These are phyloP conservation scores for Pichia membranifaciens DNA, from an alignment of 805 yeast species.

Conservation along the genomic window DNA sequence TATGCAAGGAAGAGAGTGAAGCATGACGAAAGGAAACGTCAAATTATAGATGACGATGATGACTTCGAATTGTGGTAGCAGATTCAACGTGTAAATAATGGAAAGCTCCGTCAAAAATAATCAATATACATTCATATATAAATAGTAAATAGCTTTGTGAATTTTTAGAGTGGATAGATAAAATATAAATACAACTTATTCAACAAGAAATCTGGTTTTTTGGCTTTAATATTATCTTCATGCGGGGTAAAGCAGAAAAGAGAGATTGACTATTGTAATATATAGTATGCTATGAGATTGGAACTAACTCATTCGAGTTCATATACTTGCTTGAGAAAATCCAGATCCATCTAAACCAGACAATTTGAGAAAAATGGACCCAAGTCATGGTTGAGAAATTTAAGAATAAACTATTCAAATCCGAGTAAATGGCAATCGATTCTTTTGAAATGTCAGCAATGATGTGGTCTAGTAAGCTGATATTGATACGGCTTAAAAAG, in stretches of 20 bases:
- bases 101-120: too few relatives aligned
- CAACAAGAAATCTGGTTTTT: not conserved
- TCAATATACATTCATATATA: too few relatives aligned
- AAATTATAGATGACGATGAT: slow-evolving; percentile 27
- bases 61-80: slow-evolving; percentile 27
- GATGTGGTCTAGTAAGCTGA: too few relatives aligned
- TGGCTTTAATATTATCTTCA: not conserved
- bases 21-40: slow-evolving; percentile 13
- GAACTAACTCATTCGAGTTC: slow-evolving; percentile 61
- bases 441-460: not conserved
- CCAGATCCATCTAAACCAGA: slow-evolving; percentile 94
- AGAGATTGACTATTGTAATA: too few relatives aligned
- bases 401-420: slow-evolving; percentile 35
- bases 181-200: too few relatives aligned
- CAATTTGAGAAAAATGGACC: slow-evolving; percentile 87
- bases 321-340: slow-evolving; percentile 68
- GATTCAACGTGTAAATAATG: too few relatives aligned
- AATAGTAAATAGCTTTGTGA: too few relatives aligned
- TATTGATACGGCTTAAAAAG: not conserved
- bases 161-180: too few relatives aligned
- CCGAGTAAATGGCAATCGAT: slow-evolving; percentile 30
- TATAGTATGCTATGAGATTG: slow-evolving; percentile 1
- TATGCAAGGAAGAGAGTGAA: slow-evolving; percentile 14
- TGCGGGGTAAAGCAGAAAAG: not conserved
- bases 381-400: slow-evolving; percentile 66